Evolutionary conservation across 1,284 basidiomycete species (phyloP).

Genomic region (Cutaneotrichosporon daszewskae): DNA sequence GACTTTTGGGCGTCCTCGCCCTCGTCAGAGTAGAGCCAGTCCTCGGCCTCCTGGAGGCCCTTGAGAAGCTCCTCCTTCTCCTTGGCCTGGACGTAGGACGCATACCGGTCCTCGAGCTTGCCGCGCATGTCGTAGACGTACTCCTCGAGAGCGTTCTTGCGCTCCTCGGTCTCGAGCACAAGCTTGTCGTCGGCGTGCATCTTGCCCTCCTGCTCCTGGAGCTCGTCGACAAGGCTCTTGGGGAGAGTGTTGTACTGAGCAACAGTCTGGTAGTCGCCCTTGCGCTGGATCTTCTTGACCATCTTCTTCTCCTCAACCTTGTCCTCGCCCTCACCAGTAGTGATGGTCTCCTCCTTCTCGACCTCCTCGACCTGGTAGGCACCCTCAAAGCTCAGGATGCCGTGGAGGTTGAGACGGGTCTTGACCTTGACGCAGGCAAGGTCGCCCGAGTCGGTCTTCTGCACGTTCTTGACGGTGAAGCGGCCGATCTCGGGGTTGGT

Average conservation of each 20-base stretch:
- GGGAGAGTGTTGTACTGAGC: slow-evolving; percentile 62
- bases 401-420: slow-evolving; percentile 76
- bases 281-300: slow-evolving; percentile 65
- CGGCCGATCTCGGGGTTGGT: slow-evolving; percentile 77
- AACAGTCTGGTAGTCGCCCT: slow-evolving; percentile 71
- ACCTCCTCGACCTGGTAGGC: slow-evolving; percentile 72
- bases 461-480: slow-evolving; percentile 73
- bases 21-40: slow-evolving; percentile 93
- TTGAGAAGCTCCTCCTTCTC: slow-evolving; percentile 72
- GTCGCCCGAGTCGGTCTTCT: slow-evolving; percentile 61
- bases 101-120: slow-evolving; percentile 83
- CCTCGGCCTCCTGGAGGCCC: slow-evolving; percentile 70
- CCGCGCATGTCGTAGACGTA: slow-evolving; percentile 90
- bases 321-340: slow-evolving; percentile 49
- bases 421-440: slow-evolving; percentile 78
- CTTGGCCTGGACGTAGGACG: slow-evolving; percentile 60
- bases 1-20: slow-evolving; percentile 92
- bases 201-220: slow-evolving; percentile 71
- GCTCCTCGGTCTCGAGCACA: slow-evolving; percentile 90
- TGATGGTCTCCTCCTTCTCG: slow-evolving; percentile 61
- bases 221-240: slow-evolving; percentile 56
- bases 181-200: slow-evolving; percentile 88
- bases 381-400: slow-evolving; percentile 74
- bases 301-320: slow-evolving; percentile 64
- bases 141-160: slow-evolving; percentile 94